Evolutionary conservation across 257 asterid species (phyloP), one percentile per base, ranked within the genome.

Genomic region (Euphrasia confusa): DNA sequence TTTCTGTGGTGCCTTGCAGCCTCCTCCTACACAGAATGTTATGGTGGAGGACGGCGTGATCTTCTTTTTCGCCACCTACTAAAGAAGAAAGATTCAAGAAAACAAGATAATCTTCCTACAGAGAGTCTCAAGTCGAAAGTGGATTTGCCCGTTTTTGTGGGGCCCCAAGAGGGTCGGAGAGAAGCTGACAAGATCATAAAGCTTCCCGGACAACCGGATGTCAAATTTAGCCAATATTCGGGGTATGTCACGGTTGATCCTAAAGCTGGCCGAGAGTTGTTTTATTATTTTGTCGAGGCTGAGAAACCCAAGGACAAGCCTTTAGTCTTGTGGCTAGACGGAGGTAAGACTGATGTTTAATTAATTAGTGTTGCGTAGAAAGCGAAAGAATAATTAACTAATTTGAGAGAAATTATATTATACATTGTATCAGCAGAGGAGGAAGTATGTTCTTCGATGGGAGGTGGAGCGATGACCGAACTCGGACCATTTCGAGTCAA

Each of bases 401-500:
- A n/a, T n/a, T n/a, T n/a, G n/a, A n/a, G n/a, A n/a, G n/a, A n/a
- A n/a, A n/a, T n/a, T n/a, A n/a, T n/a, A n/a, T n/a, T n/a, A n/a
- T n/a, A n/a, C n/a, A n/a, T n/a, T n/a, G n/a, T n/a, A n/a, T n/a
- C n/a, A n/a, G n/a, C n/a, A n/a, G n/a, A n/a, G n/a, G n/a, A n/a
- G n/a, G n/a, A n/a, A n/a, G n/a, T n/a, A n/a, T n/a, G n/a, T n/a
- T n/a, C n/a, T n/a, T n/a, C n/a, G n/a, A n/a, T n/a, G n/a, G n/a
- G n/a, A n/a, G n/a, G n/a, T n/a, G n/a, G n/a, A n/a, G n/a, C 86
- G 2, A 75, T 88, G 89, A 67, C 58, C 0, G 95, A 85, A 59
- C 77, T 76, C 0, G 96, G 96, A 3, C 96, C 95, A 0, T 83
- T 88, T 57, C 80, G 88, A 0, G 86, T 81, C 26, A 88, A 80